These are phyloP conservation scores for Aspergillus ruber DNA, from an alignment of 2,329 filamentous ascomycete genomes.

Conservation along the genomic window DNA sequence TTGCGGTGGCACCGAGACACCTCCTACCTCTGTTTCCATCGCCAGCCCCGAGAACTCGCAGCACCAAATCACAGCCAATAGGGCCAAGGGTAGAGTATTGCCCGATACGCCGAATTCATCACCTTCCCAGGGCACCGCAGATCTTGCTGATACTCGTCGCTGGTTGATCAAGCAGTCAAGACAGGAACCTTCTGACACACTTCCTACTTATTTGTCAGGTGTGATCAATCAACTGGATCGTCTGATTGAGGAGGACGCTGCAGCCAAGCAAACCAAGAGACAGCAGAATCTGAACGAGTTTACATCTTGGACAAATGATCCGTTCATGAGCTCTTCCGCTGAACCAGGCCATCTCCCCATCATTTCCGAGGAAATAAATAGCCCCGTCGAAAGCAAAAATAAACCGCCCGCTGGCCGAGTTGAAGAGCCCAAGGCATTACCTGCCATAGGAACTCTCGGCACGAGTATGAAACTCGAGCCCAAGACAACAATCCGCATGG, in stretches of 20 bases:
- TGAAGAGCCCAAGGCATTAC: constrained; percentile 3
- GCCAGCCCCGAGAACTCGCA: constrained; percentile 22
- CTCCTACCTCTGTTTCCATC: constrained; percentile 42
- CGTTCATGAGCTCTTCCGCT: constrained; percentile 7
- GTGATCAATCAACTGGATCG: constrained; percentile 56
- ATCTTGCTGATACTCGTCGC: constrained; percentile 53
- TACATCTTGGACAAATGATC: constrained; percentile 9
- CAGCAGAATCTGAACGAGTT: constrained; percentile 4
- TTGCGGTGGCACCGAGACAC: constrained; percentile 44
- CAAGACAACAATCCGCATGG: constrained; percentile 51
- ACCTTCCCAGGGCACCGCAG: constrained; percentile 20
- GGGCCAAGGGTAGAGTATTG: constrained; percentile 13
- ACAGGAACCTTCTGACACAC: constrained; percentile 37
- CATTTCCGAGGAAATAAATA: constrained; percentile 45
- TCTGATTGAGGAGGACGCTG: constrained; percentile 42
- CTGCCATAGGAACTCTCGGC: constrained; percentile 4
- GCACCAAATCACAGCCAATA: constrained; percentile 9
- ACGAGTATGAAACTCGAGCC: constrained; percentile 15
- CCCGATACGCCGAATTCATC: background rate
- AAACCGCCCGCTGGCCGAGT: constrained; percentile 7
- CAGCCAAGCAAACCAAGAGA: constrained; percentile 6
- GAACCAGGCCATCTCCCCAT: constrained; percentile 37
- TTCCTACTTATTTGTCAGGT: constrained; percentile 49
- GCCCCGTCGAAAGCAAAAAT: constrained; percentile 6
- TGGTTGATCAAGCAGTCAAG: constrained; percentile 49